These are phyloP conservation scores for Boechera divaricarpa DNA, from an alignment of 345 rosid genomes.

Conservation along the genomic window DNA sequence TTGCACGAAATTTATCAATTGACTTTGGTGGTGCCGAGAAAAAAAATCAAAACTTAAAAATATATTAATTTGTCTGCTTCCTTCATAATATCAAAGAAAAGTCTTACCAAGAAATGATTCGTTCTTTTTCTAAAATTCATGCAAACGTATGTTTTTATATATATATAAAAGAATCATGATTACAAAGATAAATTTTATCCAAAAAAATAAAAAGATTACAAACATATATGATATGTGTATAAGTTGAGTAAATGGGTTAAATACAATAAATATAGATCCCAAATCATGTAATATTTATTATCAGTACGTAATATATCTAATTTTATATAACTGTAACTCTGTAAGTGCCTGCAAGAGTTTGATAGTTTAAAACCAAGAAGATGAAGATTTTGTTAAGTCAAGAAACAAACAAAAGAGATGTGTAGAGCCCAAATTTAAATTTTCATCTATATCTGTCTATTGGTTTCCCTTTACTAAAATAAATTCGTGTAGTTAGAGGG, in stretches of 20 bases:
- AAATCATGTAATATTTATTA: not conserved
- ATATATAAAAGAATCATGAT: not conserved
- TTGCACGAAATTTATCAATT: constrained; percentile 22
- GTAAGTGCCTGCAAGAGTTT: not conserved
- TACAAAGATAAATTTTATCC: not conserved
- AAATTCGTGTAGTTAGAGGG: not conserved
- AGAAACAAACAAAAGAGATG: not conserved
- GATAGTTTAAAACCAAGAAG: not conserved
- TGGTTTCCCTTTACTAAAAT: not conserved
- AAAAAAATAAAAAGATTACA: not conserved
- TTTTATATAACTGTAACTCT: not conserved
- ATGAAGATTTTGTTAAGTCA: not conserved
- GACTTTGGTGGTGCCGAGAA: constrained; percentile 10
- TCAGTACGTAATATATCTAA: not conserved
- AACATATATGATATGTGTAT: not conserved
- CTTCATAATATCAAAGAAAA: constrained; percentile 21
- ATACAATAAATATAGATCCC: not conserved
- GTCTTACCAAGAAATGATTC: constrained; percentile 16
- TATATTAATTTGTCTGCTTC: not conserved
- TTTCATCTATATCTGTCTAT: constrained; percentile 1
- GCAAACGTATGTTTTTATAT: not conserved
- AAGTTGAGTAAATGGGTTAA: not conserved
- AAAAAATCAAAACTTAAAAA: not conserved
- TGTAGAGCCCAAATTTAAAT: not conserved
- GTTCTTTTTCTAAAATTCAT: not conserved